Conservation (phyloP, 495 filamentous ascomycete species). For the Rusavskia elegans region DNA sequence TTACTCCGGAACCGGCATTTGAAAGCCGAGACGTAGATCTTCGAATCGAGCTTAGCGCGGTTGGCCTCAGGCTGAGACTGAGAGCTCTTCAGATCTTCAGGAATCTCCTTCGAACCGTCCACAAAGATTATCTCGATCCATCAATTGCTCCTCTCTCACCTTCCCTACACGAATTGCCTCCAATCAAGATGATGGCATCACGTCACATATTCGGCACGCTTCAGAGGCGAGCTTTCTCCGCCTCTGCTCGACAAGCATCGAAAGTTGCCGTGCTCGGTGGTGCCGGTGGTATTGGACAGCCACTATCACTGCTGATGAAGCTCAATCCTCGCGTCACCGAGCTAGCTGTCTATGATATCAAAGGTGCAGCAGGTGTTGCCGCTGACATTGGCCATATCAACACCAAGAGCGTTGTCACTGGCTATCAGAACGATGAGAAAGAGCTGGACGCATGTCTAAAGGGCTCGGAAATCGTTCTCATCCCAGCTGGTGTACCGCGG, state of each 20-base stretch:
- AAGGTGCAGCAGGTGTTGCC: slow-evolving; percentile 91
- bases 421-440: slow-evolving; percentile 61
- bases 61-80: too few species aligned
- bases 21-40: too few species aligned
- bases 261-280: slow-evolving; percentile 96
- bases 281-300: slow-evolving; percentile 94
- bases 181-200: slow-evolving; percentile 59
- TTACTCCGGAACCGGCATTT: too few species aligned
- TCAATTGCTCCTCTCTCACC: background rate
- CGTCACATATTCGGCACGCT: slow-evolving; percentile 51
- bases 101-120: background rate
- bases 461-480: slow-evolving; percentile 84
- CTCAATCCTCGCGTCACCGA: slow-evolving; percentile 86
- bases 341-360: slow-evolving; percentile 95
- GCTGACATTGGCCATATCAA: slow-evolving; percentile 97
- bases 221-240: slow-evolving; percentile 90
- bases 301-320: slow-evolving; percentile 92
- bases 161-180: background rate
- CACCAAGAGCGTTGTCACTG: slow-evolving; percentile 88
- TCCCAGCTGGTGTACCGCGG: slow-evolving; percentile 94
- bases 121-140: background rate
- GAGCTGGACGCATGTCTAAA: slow-evolving; percentile 66
- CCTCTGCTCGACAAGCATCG: slow-evolving; percentile 78
- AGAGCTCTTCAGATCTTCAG: too few species aligned
- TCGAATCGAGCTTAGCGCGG: too few species aligned